Evolutionary conservation across 83 land plant genomes (phyloP), one percentile per base, ranked within the genome.

Genomic region (Thuja plicata): DNA sequence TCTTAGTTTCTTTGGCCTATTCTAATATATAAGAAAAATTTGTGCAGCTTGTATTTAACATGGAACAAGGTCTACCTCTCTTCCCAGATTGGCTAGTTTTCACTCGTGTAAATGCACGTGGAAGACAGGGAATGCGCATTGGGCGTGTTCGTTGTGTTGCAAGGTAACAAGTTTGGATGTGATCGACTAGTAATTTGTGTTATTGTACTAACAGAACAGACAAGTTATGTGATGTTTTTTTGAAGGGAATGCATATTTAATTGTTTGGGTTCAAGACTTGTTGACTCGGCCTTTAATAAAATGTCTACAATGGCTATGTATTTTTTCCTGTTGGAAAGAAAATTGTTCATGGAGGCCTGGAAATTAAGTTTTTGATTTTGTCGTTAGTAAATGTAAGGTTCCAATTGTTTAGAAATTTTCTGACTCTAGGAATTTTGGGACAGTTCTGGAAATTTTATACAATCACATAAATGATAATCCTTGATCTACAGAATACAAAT

Each of bases 51-150:
- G 98, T 94, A 3, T 91, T 97, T 84, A 98, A 92, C 88, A 92
- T 97, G 92, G 99, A 98, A 90, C 99, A 98, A 93, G 98, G 97
- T 34, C 88, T 97, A 88, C 99, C 99, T 71, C 81, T 98, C 83
- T 88, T 94, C 40, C 93, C 96, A 24, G 99, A 98, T 60, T 98
- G 99, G 99, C 87, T 98, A 54, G 91, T 91, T 90, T 97, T 98
- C 89, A 96, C 94, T 81, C 89, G 99, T 87, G 88, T 96, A 11
- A 98, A 93, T 92, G 92, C 92, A 46, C 98, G 99, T 89, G 98
- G 93, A 12, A 95, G 99, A 88, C 95, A 91, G 83, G 99, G 95
- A 43, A 86, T 93, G 12, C 93, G 92, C 83, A 50, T 98, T 73
- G 99, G 99, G 37, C 99, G 94, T 66, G 92, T 91, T 46, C 93